phyloP scores from a whole-genome alignment of 1,284 basidiomycete genomes.

The Ustilago nuda region DNA sequence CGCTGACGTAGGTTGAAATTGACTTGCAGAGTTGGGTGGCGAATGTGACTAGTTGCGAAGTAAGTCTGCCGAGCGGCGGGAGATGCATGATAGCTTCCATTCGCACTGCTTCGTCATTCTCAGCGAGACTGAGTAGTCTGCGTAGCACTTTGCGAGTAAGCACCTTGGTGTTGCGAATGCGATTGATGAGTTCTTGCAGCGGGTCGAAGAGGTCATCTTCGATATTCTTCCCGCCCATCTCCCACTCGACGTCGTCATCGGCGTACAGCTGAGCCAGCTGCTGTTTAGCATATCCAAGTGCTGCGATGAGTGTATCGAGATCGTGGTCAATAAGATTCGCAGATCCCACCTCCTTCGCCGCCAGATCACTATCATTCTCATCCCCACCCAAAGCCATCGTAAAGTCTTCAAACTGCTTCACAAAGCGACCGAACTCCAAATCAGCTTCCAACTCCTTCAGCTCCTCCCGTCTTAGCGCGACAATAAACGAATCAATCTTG shows the following conservation, averaged over 20 bases:
- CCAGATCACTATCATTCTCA: conserved; percentile 71
- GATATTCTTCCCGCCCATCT: conserved; percentile 44
- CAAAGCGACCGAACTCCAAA: conserved; percentile 79
- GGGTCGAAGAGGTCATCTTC: conserved; percentile 57
- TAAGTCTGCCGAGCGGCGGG: conserved; percentile 55
- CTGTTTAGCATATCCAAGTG: conserved; percentile 60
- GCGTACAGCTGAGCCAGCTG: conserved; percentile 51
- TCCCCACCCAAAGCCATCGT: conserved; percentile 72
- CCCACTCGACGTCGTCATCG: conserved; percentile 57
- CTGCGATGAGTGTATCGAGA: conserved; percentile 66
- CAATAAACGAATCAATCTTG: conserved; percentile 89
- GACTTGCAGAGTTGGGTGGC: conserved; percentile 49
- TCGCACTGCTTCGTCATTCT: conserved; percentile 60
- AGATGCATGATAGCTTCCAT: conserved; percentile 60
- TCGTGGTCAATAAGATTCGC: conserved; percentile 64
- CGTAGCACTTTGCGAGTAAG: conserved; percentile 64
- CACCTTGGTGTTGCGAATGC: conserved; percentile 59
- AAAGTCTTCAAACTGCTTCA: conserved; percentile 62
- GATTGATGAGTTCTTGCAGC: conserved; percentile 56
- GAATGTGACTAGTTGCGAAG: conserved; percentile 59
- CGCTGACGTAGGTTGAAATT: conserved; percentile 42
- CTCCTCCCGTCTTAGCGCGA: conserved; percentile 83
- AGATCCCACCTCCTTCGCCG: conserved; percentile 64
- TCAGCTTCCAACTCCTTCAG: conserved; percentile 93
- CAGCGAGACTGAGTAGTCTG: conserved; percentile 55